phyloP scores from a whole-genome alignment of 116 monocot species.

The Phalaenopsis hybrid region DNA sequence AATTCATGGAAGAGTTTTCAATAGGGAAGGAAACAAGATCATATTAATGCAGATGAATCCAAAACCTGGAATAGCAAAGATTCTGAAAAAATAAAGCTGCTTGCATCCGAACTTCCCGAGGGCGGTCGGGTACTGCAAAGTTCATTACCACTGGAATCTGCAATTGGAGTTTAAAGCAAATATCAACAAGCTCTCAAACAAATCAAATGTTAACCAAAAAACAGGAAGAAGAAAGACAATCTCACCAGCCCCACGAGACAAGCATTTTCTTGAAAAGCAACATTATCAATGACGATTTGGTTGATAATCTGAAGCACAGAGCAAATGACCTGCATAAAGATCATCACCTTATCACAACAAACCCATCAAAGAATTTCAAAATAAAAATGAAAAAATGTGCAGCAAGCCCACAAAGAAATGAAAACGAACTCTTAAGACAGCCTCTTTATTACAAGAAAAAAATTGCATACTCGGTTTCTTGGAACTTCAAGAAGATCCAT shows the following conservation, averaged over 20 bases:
- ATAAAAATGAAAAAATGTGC: no score
- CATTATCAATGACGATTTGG: slow-evolving; percentile 75
- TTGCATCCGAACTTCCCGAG: slow-evolving; percentile 93
- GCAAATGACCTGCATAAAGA: slow-evolving; percentile 56
- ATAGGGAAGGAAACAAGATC: background rate
- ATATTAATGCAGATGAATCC: background rate
- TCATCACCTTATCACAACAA: background rate
- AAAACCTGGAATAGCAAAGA: slow-evolving; percentile 89
- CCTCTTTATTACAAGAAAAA: background rate
- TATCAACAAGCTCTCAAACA: background rate
- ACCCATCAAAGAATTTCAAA: background rate
- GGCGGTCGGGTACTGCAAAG: slow-evolving; percentile 69
- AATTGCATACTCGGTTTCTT: slow-evolving; percentile 63
- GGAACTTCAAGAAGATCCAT: slow-evolving; percentile 91
- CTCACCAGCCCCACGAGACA: slow-evolving; percentile 97
- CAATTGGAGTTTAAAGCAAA: slow-evolving; percentile 15
- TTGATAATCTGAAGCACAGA: slow-evolving; percentile 90
- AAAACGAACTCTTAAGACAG: background rate
- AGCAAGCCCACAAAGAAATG: background rate
- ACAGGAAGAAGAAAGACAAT: background rate
- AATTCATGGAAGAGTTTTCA: background rate
- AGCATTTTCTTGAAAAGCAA: slow-evolving; percentile 84
- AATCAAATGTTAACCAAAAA: background rate
- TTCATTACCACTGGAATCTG: slow-evolving; percentile 92
- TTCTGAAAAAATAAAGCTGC: slow-evolving; percentile 92